A percentile compares a stretch with the other conserved stretches of the same genome.
Conservation (phyloP, 2,329 filamentous ascomycete species). For the Sporothrix luriei region DNA sequence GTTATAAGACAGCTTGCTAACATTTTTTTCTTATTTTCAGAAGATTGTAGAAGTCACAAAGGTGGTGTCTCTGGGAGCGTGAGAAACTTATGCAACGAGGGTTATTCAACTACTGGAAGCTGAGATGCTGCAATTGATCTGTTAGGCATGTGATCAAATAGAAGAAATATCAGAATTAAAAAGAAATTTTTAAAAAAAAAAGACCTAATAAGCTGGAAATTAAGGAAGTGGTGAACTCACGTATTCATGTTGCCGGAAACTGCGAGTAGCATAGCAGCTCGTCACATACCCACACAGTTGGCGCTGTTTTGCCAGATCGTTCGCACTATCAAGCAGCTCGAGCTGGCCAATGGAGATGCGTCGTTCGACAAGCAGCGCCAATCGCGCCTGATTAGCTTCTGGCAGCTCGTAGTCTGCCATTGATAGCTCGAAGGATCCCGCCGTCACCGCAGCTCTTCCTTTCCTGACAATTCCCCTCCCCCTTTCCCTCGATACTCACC, state of each 20-base stretch:
- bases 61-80: slow-evolving; percentile 13
- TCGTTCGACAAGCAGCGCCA: neutral
- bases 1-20: neutral
- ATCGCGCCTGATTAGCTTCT: slow-evolving; percentile 13
- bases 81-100: neutral
- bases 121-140: too few species aligned
- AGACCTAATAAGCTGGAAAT: neutral
- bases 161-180: neutral
- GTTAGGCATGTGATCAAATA: neutral
- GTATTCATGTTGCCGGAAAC: neutral
- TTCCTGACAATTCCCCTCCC: neutral
- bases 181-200: neutral
- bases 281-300: neutral
- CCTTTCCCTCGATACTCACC: neutral
- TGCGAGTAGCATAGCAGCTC: neutral
- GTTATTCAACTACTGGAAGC: slow-evolving; percentile 1
- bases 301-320: neutral
- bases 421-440: neutral
- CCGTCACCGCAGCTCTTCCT: too few species aligned
- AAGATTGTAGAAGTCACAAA: slow-evolving; percentile 15
- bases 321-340: slow-evolving; percentile 5
- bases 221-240: neutral
- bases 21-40: neutral
- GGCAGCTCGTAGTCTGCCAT: neutral
- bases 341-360: slow-evolving; percentile 15